Evolutionary conservation across 148 eudicot genomes (phyloP).

Genomic region (Rhododendron williamsianum): DNA sequence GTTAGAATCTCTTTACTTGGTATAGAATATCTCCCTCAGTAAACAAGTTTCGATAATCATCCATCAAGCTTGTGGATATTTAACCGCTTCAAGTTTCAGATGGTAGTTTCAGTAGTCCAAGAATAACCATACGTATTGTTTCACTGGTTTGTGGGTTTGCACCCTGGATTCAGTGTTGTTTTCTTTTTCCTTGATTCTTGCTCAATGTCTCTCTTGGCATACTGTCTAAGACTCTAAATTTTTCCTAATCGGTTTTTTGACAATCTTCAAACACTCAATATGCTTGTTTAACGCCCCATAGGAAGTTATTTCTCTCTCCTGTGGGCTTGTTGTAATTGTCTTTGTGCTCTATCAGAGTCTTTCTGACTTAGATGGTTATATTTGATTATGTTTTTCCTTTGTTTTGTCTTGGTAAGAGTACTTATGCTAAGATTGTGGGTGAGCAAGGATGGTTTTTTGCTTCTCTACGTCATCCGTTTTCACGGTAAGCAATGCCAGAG

Average conservation of each 20-base stretch:
- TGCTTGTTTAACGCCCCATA: not conserved
- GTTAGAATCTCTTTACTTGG: not conserved
- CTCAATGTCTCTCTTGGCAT: not conserved
- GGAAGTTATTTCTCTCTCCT: not conserved
- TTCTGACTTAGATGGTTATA: not conserved
- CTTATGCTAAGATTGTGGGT: constrained; percentile 81
- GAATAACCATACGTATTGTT: not conserved
- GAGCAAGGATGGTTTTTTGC: constrained; percentile 88
- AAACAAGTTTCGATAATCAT: not conserved
- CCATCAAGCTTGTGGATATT: not conserved
- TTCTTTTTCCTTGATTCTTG: not conserved
- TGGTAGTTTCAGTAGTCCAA: not conserved
- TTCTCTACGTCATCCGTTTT: constrained; percentile 61
- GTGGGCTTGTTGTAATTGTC: not conserved
- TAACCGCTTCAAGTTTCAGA: not conserved
- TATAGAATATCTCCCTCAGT: not conserved
- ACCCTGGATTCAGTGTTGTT: not conserved
- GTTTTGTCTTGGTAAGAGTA: constrained; percentile 42
- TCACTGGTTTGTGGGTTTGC: not conserved
- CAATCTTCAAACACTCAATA: not conserved
- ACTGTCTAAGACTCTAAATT: not conserved
- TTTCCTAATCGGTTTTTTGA: not conserved
- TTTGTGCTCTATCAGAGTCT: not conserved
- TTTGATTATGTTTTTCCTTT: not conserved
- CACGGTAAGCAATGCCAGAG: constrained; percentile 44